Conservation (phyloP, 352 stramenopile species). For the Globisporangium emineosum region DNA sequence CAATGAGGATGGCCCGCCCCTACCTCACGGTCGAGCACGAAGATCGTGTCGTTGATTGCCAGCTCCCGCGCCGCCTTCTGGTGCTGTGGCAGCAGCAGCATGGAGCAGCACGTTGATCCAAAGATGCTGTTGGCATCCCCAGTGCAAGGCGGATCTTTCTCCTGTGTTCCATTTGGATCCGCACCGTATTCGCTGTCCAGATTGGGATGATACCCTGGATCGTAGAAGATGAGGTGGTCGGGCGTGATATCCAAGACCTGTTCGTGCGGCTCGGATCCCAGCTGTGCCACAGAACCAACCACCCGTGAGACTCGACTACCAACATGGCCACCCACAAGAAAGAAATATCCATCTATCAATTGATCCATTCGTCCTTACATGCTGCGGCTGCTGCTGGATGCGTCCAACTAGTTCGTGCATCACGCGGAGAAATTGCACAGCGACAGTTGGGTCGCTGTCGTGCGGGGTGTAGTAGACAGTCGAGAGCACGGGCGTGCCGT, state of each 20-base stretch:
- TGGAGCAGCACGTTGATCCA: background rate
- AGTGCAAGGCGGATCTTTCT: background rate
- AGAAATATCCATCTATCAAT: background rate
- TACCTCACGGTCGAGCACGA: conserved; percentile 20
- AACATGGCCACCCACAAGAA: background rate
- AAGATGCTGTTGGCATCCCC: background rate
- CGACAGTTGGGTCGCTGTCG: conserved; percentile 20
- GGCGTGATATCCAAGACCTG: conserved; percentile 39
- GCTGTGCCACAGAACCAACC: background rate
- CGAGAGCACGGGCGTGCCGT: conserved; percentile 36
- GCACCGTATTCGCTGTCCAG: background rate
- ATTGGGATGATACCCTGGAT: background rate
- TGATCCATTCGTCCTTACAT: background rate
- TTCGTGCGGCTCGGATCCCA: background rate
- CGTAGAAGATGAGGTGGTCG: conserved; percentile 46
- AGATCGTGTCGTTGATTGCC: conserved; percentile 40
- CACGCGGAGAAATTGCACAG: conserved; percentile 33
- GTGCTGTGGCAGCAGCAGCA: conserved; percentile 17
- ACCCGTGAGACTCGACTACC: conserved; percentile 5
- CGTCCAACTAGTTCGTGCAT: conserved; percentile 22
- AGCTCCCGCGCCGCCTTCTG: conserved; percentile 55
- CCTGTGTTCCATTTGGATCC: background rate
- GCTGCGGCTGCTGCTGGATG: background rate
- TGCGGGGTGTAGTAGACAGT: conserved; percentile 71
- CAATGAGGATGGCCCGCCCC: background rate